These are phyloP conservation scores for Penicillium waksmanii DNA, from an alignment of 495 filamentous ascomycete species.

Conservation along the genomic window DNA sequence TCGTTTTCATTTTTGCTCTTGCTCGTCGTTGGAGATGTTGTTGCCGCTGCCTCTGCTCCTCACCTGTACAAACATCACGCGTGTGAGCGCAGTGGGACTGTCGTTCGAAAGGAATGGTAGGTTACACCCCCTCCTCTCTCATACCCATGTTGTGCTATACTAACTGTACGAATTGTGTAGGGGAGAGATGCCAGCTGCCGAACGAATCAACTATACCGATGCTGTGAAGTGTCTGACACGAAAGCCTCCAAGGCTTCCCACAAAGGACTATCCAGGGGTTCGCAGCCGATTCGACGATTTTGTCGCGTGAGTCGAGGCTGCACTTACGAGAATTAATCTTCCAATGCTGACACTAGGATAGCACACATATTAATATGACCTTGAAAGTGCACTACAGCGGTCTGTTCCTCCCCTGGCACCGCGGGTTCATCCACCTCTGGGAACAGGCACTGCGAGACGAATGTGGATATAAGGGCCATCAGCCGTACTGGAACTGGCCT, in stretches of 20 bases:
- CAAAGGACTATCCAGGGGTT: constrained; percentile 50
- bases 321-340: not conserved
- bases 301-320: constrained; percentile 44
- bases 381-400: constrained; percentile 37
- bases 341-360: constrained; percentile 25
- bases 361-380: constrained; percentile 54
- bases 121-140: not conserved
- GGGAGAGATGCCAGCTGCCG: constrained; percentile 38
- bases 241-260: constrained; percentile 43
- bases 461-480: constrained; percentile 64
- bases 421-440: constrained; percentile 62
- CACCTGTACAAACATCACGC: not conserved
- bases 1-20: not conserved
- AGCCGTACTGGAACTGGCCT: constrained; percentile 60
- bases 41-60: not conserved
- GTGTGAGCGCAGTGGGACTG: not conserved
- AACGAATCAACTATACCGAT: constrained; percentile 48
- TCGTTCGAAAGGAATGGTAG: constrained; percentile 14
- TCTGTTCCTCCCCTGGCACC: constrained; percentile 68
- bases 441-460: constrained; percentile 68
- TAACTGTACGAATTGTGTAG: constrained; percentile 13
- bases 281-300: constrained; percentile 58
- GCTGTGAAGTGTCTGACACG: constrained; percentile 53
- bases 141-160: not conserved
- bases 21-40: not conserved